phyloP scores from a whole-genome alignment of 1,284 basidiomycete species.

The Golubevia pallescens region DNA sequence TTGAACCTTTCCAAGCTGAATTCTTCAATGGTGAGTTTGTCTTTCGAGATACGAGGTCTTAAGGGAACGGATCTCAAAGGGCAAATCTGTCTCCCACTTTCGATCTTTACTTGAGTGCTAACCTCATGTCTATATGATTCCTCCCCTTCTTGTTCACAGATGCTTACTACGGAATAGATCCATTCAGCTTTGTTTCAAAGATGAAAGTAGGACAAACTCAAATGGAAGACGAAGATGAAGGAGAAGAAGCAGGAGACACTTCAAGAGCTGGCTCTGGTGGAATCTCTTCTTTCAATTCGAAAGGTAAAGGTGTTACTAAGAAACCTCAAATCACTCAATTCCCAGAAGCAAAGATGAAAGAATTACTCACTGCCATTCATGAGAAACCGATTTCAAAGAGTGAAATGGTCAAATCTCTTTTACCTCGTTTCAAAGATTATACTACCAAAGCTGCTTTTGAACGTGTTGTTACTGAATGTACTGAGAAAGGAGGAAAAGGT shows the following conservation, averaged over 20 bases:
- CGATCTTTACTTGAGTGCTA: too few relatives aligned
- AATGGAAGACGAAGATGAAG: neutral
- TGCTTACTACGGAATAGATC: neutral
- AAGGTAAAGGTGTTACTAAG: neutral
- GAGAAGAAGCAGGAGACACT: neutral
- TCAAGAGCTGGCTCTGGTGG: neutral
- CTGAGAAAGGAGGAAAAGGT: neutral
- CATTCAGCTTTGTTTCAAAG: neutral
- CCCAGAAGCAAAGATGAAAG: neutral
- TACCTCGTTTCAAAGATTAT: neutral
- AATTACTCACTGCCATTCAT: neutral
- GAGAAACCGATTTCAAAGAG: neutral
- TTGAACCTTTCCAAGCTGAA: conserved; percentile 47
- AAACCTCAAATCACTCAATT: neutral
- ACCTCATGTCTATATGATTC: too few relatives aligned
- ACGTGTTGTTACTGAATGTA: neutral
- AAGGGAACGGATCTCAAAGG: too few relatives aligned
- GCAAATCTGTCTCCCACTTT: too few relatives aligned
- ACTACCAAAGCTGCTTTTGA: neutral
- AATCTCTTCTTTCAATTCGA: neutral
- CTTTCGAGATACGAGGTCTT: too few relatives aligned
- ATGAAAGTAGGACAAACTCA: neutral
- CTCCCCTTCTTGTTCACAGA: neutral
- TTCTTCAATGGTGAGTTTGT: conserved; percentile 37
- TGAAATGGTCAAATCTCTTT: neutral